Conservation (phyloP, 352 stramenopile genomes). For the Globisporangium barbulae region DNA sequence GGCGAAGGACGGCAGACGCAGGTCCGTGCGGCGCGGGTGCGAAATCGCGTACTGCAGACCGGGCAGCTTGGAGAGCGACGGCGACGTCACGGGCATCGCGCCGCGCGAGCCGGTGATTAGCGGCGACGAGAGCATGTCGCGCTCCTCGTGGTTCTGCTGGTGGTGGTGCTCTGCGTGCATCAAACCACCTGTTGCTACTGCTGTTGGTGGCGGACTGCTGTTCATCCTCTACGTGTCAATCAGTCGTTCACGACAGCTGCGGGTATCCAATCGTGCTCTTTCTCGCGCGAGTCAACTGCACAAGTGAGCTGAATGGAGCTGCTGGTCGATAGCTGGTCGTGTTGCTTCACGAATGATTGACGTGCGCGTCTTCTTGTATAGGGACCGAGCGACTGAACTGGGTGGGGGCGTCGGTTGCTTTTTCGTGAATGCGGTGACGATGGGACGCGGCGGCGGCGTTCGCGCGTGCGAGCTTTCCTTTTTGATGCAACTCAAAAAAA, state of each 20-base stretch:
- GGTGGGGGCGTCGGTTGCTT: background rate
- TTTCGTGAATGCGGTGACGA: slow-evolving; percentile 4
- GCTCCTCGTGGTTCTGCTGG: background rate
- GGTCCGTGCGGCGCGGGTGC: slow-evolving; percentile 34
- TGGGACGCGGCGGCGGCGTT: slow-evolving; percentile 5
- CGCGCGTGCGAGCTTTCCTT: background rate
- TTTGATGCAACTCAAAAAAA: slow-evolving; percentile 15
- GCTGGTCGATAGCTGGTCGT: background rate
- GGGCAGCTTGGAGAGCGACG: slow-evolving; percentile 48
- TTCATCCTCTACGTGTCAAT: slow-evolving; percentile 11
- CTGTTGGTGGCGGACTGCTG: background rate
- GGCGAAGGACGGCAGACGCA: slow-evolving; percentile 50
- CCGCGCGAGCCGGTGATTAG: slow-evolving; percentile 33
- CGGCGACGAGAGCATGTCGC: slow-evolving; percentile 28
- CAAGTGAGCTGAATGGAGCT: background rate
- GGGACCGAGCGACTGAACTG: background rate
- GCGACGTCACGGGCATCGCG: slow-evolving; percentile 31
- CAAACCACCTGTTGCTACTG: slow-evolving; percentile 3
- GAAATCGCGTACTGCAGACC: slow-evolving; percentile 66
- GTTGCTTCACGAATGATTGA: background rate
- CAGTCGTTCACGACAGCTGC: background rate
- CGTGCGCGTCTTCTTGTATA: background rate
- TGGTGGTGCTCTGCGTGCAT: background rate
- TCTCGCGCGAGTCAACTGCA: background rate
- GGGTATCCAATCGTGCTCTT: slow-evolving; percentile 4